Base-by-base conservation (phyloP, 2,329 filamentous ascomycete species). In the Davidsoniella australis region DNA sequence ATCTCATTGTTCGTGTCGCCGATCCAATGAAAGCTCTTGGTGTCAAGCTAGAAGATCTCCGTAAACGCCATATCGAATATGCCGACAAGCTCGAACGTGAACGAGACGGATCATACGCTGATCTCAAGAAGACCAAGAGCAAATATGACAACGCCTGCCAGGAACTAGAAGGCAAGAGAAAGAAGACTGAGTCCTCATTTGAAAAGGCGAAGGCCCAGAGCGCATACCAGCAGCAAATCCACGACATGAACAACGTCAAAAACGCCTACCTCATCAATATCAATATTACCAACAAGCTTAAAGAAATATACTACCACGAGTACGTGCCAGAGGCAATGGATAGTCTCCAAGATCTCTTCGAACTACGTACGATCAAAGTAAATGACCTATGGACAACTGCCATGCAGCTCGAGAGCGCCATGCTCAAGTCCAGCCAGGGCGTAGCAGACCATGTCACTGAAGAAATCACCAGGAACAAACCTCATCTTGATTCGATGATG, bases 211-310 rank as follows among this genome's bases (percentile, higher is more conserved):
- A 95, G 68, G 87, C 89, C 6, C 85, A 94, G 61, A 82, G 78
- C 61, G 80, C 85, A 37, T 98, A 94, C 64, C 85, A 94, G 59
- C 86, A 94, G 61, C 89, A 96, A 64, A 72, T 93, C 53, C 68
- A 80, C 53, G 91, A 98, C 57, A 96, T 96, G 91, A 85, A 91
- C 66, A 98, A 98, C 62, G 75, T 82, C 63, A 98, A 98, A 71
- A 98, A 98, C 63, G 87, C 84, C n/a, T 98, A 98, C 61, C 69
- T 98, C 54, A 94, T 98, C 59, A 76, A 79, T 54, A 94, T 98
- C 67, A 94, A 94, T 61, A 85, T 96, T 52, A 93, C 88, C 33
- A 98, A 98, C 66, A 94, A 91, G 68, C 81, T 94, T 60, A 98
- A 96, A 68, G 87, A 95, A 62, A 85, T 82, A 61, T 96, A 96